Conservation (phyloP, 768 basidiomycete species). For the Suillus sp. region DNA sequence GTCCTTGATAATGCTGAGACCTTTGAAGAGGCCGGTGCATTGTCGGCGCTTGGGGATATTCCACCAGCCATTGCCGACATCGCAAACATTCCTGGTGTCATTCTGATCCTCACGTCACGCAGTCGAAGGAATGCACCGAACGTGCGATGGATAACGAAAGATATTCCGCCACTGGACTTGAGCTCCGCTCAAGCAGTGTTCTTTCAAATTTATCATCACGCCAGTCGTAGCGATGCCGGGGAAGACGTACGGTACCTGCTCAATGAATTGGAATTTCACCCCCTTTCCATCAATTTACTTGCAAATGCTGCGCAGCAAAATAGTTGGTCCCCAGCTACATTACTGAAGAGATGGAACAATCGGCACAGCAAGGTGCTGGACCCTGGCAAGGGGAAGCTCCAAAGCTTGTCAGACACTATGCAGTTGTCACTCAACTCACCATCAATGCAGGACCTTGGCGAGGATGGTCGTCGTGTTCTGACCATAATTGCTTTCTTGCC, state of each 20-base stretch:
- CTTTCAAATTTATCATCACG: background rate
- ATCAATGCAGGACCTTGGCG: background rate
- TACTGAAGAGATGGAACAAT: constrained; percentile 1
- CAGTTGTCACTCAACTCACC: constrained; percentile 1
- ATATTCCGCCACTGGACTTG: background rate
- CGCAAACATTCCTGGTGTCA: background rate
- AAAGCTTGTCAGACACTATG: background rate
- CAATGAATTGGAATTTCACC: background rate
- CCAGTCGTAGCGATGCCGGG: background rate
- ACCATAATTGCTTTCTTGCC: background rate
- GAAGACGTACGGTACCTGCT: background rate
- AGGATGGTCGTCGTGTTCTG: background rate
- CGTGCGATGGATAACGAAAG: background rate
- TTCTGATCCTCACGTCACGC: constrained; percentile 4
- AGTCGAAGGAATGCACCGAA: background rate
- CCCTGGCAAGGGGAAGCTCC: background rate
- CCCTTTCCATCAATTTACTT: background rate
- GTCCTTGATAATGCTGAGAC: constrained; percentile 8
- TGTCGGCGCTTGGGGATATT: background rate
- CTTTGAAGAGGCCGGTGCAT: background rate
- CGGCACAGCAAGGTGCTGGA: background rate
- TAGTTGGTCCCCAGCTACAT: background rate
- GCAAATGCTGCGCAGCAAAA: constrained; percentile 8
- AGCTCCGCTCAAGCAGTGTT: background rate
- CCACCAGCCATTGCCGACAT: background rate